Evolutionary conservation across 2,329 filamentous ascomycete genomes (phyloP).

Genomic region (Diplocarpon rosae): DNA sequence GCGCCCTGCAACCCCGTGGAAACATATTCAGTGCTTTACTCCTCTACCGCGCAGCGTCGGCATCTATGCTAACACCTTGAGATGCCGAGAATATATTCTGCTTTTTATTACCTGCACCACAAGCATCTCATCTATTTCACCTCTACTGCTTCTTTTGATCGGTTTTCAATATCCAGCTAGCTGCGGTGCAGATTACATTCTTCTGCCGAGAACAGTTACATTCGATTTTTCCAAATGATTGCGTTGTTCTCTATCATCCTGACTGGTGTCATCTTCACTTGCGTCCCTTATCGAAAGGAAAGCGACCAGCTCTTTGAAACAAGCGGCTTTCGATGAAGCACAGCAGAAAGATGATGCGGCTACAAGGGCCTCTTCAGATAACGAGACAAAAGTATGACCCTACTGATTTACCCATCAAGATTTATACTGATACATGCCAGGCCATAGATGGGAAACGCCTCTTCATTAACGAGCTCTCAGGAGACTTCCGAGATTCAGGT

Average conservation of each 20-base stretch:
- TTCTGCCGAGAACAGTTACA: constrained; percentile 9
- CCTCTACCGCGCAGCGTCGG: constrained; percentile 9
- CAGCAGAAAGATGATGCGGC: constrained; percentile 34
- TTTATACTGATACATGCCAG: constrained; percentile 17
- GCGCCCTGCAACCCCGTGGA: constrained; percentile 16
- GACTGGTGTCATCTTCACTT: constrained; percentile 11
- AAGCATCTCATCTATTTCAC: constrained; percentile 2
- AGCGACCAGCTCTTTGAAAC: constrained; percentile 29
- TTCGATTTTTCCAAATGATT: constrained; percentile 13
- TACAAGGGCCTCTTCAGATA: constrained; percentile 31
- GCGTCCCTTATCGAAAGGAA: constrained; percentile 22
- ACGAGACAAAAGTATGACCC: constrained; percentile 30
- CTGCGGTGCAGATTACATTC: constrained; percentile 22
- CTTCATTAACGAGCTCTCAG: constrained; percentile 33
- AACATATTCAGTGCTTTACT: constrained; percentile 7
- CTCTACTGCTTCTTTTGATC: constrained; percentile 2
- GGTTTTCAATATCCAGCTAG: constrained; percentile 5
- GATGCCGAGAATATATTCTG: neutral
- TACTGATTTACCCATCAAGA: constrained; percentile 5
- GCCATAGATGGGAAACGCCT: constrained; percentile 33
- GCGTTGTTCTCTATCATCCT: constrained; percentile 17
- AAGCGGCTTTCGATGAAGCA: constrained; percentile 32
- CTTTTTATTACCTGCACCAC: constrained; percentile 4
- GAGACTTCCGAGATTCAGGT: constrained; percentile 35
- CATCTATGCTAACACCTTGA: neutral